A percentile compares a stretch with the other conserved stretches of the same genome.
phyloP scores from a whole-genome alignment of 2,329 filamentous ascomycete species.

The Clarireedia sp. region DNA sequence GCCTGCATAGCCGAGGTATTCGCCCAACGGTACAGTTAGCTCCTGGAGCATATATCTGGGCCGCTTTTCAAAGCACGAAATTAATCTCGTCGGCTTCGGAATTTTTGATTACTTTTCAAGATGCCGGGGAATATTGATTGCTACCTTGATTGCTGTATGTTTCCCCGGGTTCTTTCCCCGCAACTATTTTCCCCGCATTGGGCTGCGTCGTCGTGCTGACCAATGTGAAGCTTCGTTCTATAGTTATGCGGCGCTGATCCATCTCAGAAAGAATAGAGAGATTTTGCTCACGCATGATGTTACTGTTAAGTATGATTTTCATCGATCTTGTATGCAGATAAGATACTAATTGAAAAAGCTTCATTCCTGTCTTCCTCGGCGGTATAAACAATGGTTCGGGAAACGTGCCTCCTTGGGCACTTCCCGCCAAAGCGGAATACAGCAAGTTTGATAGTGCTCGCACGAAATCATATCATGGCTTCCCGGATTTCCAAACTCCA shows the following conservation, averaged over 20 bases:
- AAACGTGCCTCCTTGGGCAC: slow-evolving; percentile 67
- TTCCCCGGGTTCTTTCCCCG: not conserved
- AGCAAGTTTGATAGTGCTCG: slow-evolving; percentile 40
- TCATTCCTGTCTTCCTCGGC: slow-evolving; percentile 65
- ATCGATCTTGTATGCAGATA: not conserved
- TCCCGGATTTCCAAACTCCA: slow-evolving; percentile 35
- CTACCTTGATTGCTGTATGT: slow-evolving; percentile 58
- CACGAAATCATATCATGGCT: slow-evolving; percentile 43
- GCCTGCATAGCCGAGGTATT: slow-evolving; percentile 1
- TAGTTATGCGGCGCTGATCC: slow-evolving; percentile 48
- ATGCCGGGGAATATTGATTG: slow-evolving; percentile 58
- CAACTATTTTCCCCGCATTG: not conserved
- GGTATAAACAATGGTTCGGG: slow-evolving; percentile 51
- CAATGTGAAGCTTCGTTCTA: slow-evolving; percentile 51
- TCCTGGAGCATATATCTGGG: too few relatives aligned
- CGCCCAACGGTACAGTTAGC: not conserved
- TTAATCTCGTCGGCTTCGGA: not conserved
- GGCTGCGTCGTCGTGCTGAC: not conserved
- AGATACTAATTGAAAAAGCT: slow-evolving; percentile 35
- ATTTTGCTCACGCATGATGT: slow-evolving; percentile 51
- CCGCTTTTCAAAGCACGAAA: not conserved
- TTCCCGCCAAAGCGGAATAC: slow-evolving; percentile 60
- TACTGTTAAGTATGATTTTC: slow-evolving; percentile 52
- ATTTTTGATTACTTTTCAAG: slow-evolving; percentile 10
- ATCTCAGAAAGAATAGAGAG: slow-evolving; percentile 49